Evolutionary conservation across 1,284 basidiomycete genomes (phyloP).

Genomic region (Rhodofomes roseus): DNA sequence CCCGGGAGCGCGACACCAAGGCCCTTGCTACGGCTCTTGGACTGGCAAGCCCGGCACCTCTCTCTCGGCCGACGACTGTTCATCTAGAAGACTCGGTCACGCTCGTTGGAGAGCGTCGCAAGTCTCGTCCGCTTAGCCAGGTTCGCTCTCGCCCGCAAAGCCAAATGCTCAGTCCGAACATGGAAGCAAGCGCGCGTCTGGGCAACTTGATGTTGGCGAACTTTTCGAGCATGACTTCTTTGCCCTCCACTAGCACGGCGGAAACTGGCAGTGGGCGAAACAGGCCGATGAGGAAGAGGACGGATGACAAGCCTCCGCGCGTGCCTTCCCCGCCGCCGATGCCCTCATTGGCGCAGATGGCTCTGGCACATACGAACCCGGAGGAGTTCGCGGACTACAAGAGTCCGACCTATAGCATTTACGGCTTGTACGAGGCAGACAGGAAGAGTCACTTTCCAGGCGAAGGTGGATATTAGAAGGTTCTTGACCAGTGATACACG

Average conservation of each 20-base stretch:
- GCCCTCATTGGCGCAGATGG: constrained; percentile 75
- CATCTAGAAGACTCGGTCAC: constrained; percentile 72
- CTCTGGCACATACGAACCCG: constrained; percentile 55
- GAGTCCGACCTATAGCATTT: constrained; percentile 80
- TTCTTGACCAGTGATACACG: background rate
- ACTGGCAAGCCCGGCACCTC: constrained; percentile 29
- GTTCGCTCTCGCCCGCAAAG: constrained; percentile 12
- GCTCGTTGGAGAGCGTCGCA: constrained; percentile 41
- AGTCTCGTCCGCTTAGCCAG: constrained; percentile 11
- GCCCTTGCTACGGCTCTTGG: constrained; percentile 55
- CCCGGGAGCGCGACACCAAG: constrained; percentile 45
- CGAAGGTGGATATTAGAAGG: constrained; percentile 21
- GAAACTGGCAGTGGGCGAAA: constrained; percentile 1
- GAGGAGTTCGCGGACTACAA: constrained; percentile 62
- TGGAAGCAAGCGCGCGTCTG: constrained; percentile 43
- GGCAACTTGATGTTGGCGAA: constrained; percentile 61
- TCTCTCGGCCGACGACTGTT: constrained; percentile 55
- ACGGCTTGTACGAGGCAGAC: constrained; percentile 64
- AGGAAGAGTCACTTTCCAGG: constrained; percentile 46
- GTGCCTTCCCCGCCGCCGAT: constrained; percentile 74
- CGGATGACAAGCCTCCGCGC: constrained; percentile 63
- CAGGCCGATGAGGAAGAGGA: constrained; percentile 26
- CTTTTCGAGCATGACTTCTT: constrained; percentile 35
- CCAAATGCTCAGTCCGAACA: constrained; percentile 25
- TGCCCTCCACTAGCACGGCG: constrained; percentile 20